phyloP scores from a whole-genome alignment of 495 filamentous ascomycete genomes.

The Acidomyces sp. region DNA sequence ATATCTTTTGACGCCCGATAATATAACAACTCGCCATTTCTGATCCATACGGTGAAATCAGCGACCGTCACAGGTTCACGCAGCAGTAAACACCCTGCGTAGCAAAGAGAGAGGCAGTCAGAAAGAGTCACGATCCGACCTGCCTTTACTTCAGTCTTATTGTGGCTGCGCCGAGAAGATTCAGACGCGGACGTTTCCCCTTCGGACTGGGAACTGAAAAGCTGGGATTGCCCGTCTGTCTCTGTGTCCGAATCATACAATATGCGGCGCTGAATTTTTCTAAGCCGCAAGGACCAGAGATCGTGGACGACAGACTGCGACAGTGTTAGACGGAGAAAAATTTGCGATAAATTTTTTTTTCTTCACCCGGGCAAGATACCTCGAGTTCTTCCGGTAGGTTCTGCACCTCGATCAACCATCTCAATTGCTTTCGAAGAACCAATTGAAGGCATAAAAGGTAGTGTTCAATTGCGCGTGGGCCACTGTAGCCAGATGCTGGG shows the following conservation, averaged over 20 bases:
- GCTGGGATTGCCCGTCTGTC: slow-evolving; percentile 10
- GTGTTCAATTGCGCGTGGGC: slow-evolving; percentile 55
- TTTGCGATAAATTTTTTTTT: too few species aligned
- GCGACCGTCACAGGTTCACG: slow-evolving; percentile 48
- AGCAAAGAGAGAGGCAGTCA: slow-evolving; percentile 53
- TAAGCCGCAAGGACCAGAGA: slow-evolving; percentile 56
- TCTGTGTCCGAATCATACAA: slow-evolving; percentile 20
- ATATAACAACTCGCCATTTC: slow-evolving; percentile 24
- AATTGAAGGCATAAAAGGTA: slow-evolving; percentile 76
- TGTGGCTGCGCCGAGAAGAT: neutral
- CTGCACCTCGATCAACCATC: slow-evolving; percentile 47
- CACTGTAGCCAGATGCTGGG: slow-evolving; percentile 27
- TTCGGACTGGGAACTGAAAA: slow-evolving; percentile 42
- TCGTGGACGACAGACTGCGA: slow-evolving; percentile 43
- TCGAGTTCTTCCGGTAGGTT: slow-evolving; percentile 53
- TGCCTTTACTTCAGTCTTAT: slow-evolving; percentile 13
- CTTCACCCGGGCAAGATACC: too few species aligned
- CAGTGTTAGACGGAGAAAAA: neutral
- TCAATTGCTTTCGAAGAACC: slow-evolving; percentile 63
- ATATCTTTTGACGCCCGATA: slow-evolving; percentile 19
- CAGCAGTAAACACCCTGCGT: slow-evolving; percentile 51
- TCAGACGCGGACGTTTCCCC: slow-evolving; percentile 15
- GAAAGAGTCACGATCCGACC: slow-evolving; percentile 44
- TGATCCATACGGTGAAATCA: slow-evolving; percentile 41
- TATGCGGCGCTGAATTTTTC: slow-evolving; percentile 32